These are phyloP conservation scores for Hibiscus mutabilis DNA, from an alignment of 345 rosid genomes.

Conservation along the genomic window DNA sequence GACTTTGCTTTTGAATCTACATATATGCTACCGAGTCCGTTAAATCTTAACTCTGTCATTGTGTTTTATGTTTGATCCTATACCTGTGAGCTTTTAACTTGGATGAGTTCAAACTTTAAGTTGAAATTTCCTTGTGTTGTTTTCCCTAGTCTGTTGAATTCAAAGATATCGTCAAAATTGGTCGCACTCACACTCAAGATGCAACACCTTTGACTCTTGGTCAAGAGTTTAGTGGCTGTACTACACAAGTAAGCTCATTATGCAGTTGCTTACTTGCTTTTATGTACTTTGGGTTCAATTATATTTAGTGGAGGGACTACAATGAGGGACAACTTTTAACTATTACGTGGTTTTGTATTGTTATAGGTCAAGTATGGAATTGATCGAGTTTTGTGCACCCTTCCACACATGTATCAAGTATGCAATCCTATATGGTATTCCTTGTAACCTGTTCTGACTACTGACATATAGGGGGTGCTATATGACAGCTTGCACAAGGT, in stretches of 20 bases:
- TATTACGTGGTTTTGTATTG: slow-evolving; percentile 13
- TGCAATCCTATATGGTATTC: slow-evolving; percentile 11
- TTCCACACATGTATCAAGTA: slow-evolving; percentile 92
- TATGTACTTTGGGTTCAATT: neutral
- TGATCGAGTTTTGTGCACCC: slow-evolving; percentile 61
- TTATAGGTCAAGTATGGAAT: slow-evolving; percentile 82
- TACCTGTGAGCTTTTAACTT: neutral
- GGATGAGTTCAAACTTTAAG: neutral
- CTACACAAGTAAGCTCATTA: slow-evolving; percentile 59
- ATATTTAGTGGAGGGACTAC: neutral
- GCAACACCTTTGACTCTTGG: slow-evolving; percentile 96
- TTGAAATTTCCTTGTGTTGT: slow-evolving; percentile 1
- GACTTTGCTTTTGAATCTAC: neutral
- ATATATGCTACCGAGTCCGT: neutral
- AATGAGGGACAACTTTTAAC: slow-evolving; percentile 1
- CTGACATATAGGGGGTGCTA: slow-evolving; percentile 27
- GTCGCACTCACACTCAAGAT: slow-evolving; percentile 96
- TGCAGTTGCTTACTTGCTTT: slow-evolving; percentile 9
- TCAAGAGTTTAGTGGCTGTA: slow-evolving; percentile 96
- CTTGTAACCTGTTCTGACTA: slow-evolving; percentile 9
- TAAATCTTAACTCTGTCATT: neutral
- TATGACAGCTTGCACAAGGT: slow-evolving; percentile 93
- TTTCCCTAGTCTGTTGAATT: slow-evolving; percentile 64
- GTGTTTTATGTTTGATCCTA: neutral
- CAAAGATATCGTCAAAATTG: slow-evolving; percentile 85